Percentiles rank a stretch among this genome's conserved stretches.
These are phyloP conservation scores for Theileria parva DNA, from an alignment of 169 alveolate species.

Conservation along the genomic window DNA sequence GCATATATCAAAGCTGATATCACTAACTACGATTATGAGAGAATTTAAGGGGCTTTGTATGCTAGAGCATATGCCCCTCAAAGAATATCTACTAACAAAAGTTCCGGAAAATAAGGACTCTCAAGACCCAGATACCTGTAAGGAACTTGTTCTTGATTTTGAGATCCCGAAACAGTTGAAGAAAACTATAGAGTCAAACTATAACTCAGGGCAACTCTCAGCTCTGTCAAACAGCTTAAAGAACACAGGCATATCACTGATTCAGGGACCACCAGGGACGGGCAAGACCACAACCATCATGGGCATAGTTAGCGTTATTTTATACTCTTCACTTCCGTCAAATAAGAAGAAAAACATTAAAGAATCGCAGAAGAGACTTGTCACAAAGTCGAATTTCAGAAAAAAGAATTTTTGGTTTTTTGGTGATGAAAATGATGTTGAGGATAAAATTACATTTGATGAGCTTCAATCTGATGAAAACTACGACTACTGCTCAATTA, in stretches of 20 bases:
- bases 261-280: constrained; percentile 99
- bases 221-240: constrained; percentile 73
- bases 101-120: not conserved
- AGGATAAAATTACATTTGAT: constrained; percentile 31
- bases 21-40: constrained; percentile 51
- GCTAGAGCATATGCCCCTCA: constrained; percentile 45
- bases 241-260: constrained; percentile 86
- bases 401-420: constrained; percentile 23
- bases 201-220: constrained; percentile 70
- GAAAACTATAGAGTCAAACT: constrained; percentile 54
- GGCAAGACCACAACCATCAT: constrained; percentile 96
- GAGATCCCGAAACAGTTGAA: constrained; percentile 65
- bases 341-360: not conserved
- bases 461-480: constrained; percentile 24
- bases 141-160: constrained; percentile 11
- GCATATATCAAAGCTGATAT: constrained; percentile 45
- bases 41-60: constrained; percentile 57
- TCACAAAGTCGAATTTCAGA: constrained; percentile 3
- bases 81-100: constrained; percentile 21
- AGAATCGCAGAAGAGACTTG: not conserved
- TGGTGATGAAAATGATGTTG: constrained; percentile 11
- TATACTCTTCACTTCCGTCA: constrained; percentile 27
- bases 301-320: constrained; percentile 87
- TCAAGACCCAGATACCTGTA: constrained; percentile 12
- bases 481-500: not conserved